phyloP scores from a whole-genome alignment of 495 filamentous ascomycete genomes.

The Penicillium cosmopolitanum region DNA sequence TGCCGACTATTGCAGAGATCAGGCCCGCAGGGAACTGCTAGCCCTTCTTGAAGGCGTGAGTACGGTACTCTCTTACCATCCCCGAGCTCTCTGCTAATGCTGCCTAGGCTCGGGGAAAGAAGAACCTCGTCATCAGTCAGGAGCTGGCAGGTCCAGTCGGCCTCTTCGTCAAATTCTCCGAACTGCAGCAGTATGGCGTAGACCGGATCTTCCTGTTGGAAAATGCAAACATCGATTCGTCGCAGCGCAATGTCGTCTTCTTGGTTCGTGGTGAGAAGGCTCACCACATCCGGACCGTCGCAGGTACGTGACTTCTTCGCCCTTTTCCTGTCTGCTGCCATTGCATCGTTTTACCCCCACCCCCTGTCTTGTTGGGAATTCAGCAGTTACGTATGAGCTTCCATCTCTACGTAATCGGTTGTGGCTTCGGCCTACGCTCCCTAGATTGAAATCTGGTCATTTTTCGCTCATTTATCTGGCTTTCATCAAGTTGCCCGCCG shows the following conservation, averaged over 20 bases:
- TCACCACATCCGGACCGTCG: conserved; percentile 77
- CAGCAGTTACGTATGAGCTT: conserved; percentile 61
- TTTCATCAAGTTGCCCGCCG: conserved; percentile 38
- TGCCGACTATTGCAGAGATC: conserved; percentile 78
- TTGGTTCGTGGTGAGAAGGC: conserved; percentile 86
- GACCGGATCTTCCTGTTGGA: conserved; percentile 95
- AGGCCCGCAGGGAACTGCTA: conserved; percentile 82
- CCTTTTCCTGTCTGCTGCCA: conserved; percentile 12
- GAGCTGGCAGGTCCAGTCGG: conserved; percentile 86
- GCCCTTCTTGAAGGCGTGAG: conserved; percentile 90
- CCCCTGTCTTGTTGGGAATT: conserved; percentile 32
- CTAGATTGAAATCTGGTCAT: conserved; percentile 56
- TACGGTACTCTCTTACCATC: conserved; percentile 40
- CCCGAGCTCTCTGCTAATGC: conserved; percentile 25
- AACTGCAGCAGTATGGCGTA: conserved; percentile 90
- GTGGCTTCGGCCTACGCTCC: conserved; percentile 53
- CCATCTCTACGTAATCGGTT: conserved; percentile 66
- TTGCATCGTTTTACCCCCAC: conserved; percentile 10
- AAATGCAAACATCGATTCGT: conserved; percentile 89
- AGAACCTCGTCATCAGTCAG: conserved; percentile 94
- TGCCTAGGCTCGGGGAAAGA: conserved; percentile 90
- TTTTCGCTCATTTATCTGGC: conserved; percentile 47
- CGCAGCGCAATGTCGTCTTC: conserved; percentile 94
- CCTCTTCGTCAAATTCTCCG: conserved; percentile 90
- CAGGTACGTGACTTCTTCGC: conserved; percentile 67